Percentiles rank a stretch among this genome's conserved stretches.
phyloP scores from a whole-genome alignment of 768 basidiomycete species.

The Boletellus ananas region DNA sequence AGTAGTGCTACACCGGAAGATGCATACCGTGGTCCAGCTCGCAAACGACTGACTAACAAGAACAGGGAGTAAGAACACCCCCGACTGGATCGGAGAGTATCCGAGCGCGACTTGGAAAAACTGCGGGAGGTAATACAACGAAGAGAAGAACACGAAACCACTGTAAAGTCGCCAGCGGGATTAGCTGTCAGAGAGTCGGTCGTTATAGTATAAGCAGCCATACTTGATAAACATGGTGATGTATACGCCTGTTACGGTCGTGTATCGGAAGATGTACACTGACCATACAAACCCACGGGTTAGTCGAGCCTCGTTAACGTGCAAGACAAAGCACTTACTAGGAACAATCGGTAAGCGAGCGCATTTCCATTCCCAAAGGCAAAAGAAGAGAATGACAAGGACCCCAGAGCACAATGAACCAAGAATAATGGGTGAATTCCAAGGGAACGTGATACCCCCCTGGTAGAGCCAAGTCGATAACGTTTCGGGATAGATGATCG shows the following conservation, averaged over 20 bases:
- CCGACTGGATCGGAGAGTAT: conserved; percentile 59
- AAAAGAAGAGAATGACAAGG: conserved; percentile 52
- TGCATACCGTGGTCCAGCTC: conserved; percentile 50
- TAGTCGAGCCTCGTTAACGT: neutral
- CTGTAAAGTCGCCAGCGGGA: conserved; percentile 26
- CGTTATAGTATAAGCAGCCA: conserved; percentile 9
- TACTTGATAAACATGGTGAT: conserved; percentile 68
- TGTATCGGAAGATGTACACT: conserved; percentile 72
- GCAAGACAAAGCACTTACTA: conserved; percentile 37
- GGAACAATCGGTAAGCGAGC: conserved; percentile 71
- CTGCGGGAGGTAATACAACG: conserved; percentile 69
- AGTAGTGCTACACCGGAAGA: neutral
- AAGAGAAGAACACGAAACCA: conserved; percentile 59
- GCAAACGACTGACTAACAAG: conserved; percentile 60
- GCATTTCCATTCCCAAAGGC: conserved; percentile 70
- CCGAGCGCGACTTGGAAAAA: conserved; percentile 74
- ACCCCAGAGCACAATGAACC: conserved; percentile 56
- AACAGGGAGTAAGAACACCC: conserved; percentile 65
- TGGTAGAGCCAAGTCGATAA: conserved; percentile 21
- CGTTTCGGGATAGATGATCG: neutral
- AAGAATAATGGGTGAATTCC: conserved; percentile 64
- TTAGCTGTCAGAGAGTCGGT: neutral
- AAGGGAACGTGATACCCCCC: conserved; percentile 72
- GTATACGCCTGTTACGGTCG: conserved; percentile 65
- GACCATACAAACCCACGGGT: neutral